These are phyloP conservation scores for Melanomma pulvis-pyrius DNA, from an alignment of 495 filamentous ascomycete species.

Conservation along the genomic window DNA sequence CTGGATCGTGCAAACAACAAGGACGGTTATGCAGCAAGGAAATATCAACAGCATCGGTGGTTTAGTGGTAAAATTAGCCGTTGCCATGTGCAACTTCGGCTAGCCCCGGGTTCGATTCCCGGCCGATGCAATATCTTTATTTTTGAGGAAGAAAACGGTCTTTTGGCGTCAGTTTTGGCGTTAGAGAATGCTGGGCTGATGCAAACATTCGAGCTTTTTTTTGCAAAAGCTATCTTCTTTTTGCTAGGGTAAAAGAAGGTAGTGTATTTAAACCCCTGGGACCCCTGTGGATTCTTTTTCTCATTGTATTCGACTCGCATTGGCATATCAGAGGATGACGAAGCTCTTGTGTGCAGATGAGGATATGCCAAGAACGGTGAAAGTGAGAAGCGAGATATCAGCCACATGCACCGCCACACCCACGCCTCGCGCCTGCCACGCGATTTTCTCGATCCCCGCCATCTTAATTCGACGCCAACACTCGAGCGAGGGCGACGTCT, in stretches of 20 bases:
- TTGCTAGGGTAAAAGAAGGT: no score
- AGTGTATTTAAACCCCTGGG: no score
- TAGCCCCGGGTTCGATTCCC: slow-evolving; percentile 30
- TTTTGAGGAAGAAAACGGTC: no score
- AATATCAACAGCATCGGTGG: slow-evolving; percentile 18
- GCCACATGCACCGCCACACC: slow-evolving; percentile 16
- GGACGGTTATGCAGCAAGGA: slow-evolving; percentile 7
- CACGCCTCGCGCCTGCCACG: slow-evolving; percentile 13
- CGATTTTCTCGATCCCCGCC: slow-evolving; percentile 13
- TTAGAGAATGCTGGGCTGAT: no score
- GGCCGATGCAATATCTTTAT: slow-evolving; percentile 15
- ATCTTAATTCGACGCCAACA: background rate
- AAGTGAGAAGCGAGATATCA: background rate
- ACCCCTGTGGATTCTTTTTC: no score
- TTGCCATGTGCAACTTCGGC: slow-evolving; percentile 22
- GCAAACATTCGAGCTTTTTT: no score
- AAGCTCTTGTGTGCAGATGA: background rate
- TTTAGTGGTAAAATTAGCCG: slow-evolving; percentile 32
- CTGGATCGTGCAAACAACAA: no score
- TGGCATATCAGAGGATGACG: no score
- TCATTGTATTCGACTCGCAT: no score
- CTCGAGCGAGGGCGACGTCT: background rate
- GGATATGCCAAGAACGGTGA: background rate
- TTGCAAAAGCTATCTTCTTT: no score
- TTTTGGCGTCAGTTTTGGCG: no score